Percentiles rank a stretch among this genome's conserved stretches.
These are phyloP conservation scores for Lentinula sp. DNA, from an alignment of 768 basidiomycete species.

Conservation along the genomic window DNA sequence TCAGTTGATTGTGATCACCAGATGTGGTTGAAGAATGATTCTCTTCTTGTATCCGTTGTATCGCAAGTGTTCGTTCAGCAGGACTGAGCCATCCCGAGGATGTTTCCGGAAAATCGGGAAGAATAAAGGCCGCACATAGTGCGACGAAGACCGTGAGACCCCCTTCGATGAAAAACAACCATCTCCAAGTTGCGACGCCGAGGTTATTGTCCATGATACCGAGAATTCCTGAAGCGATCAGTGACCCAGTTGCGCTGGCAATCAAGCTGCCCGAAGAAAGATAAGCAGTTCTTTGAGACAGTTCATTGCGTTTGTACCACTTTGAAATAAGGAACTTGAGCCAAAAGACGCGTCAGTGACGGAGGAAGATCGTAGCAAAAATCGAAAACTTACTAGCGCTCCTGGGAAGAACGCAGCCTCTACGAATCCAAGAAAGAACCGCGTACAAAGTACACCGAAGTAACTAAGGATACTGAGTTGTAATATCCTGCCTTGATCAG, in stretches of 20 bases:
- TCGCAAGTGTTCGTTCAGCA: conserved; percentile 51
- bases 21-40: conserved; percentile 3
- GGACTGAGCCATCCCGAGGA: conserved; percentile 55
- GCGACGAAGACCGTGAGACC: conserved; percentile 44
- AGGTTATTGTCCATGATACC: conserved; percentile 62
- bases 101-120: conserved; percentile 70
- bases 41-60: conserved; percentile 50
- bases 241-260: conserved; percentile 76
- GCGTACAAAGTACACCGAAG: conserved; percentile 47
- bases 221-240: conserved; percentile 74
- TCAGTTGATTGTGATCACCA: background rate
- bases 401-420: conserved; percentile 71
- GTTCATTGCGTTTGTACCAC: conserved; percentile 70
- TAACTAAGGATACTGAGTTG: conserved; percentile 23
- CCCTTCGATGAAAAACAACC: conserved; percentile 72
- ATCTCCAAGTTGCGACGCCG: conserved; percentile 73
- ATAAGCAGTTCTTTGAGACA: conserved; percentile 63
- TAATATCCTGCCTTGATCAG: background rate
- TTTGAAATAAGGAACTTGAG: conserved; percentile 50
- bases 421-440: conserved; percentile 76
- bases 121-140: conserved; percentile 51
- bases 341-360: background rate
- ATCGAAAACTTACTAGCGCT: conserved; percentile 31
- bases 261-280: conserved; percentile 70
- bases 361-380: background rate